These are phyloP conservation scores for Chaetomium cochliodes DNA, from an alignment of 495 filamentous ascomycete genomes.

Conservation along the genomic window DNA sequence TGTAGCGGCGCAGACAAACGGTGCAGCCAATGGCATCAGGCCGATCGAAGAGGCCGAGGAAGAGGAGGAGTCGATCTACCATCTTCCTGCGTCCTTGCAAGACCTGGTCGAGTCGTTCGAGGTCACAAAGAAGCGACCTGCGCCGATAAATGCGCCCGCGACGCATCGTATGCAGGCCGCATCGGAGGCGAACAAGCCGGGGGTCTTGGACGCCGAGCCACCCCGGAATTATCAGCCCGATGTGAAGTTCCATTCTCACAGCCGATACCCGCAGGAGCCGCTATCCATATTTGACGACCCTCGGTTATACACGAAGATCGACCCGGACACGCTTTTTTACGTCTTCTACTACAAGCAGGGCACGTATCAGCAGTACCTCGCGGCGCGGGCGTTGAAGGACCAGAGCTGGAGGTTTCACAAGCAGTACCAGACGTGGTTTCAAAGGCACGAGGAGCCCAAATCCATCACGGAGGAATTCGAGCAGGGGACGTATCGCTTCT, in stretches of 20 bases:
- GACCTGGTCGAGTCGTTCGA: constrained; percentile 91
- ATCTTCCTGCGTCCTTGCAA: constrained; percentile 85
- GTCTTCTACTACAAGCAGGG: constrained; percentile 98
- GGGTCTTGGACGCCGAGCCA: constrained; percentile 73
- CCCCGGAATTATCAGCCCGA: constrained; percentile 82
- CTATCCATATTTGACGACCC: constrained; percentile 88
- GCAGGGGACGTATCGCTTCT: constrained; percentile 97
- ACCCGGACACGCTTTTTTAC: constrained; percentile 97
- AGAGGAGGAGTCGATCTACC: constrained; percentile 84
- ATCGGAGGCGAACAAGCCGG: constrained; percentile 69
- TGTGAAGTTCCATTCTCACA: constrained; percentile 71
- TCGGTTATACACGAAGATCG: constrained; percentile 79
- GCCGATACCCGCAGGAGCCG: constrained; percentile 89
- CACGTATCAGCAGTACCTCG: constrained; percentile 93
- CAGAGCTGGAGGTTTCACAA: constrained; percentile 99
- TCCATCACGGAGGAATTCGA: constrained; percentile 97
- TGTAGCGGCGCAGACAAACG: constrained; percentile 53
- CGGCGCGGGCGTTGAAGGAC: constrained; percentile 89
- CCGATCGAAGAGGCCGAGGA: constrained; percentile 47
- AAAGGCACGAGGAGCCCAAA: constrained; percentile 97
- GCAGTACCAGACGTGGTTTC: constrained; percentile 99
- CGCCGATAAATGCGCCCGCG: constrained; percentile 57
- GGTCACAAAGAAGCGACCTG: constrained; percentile 66
- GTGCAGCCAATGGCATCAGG: constrained; percentile 51
- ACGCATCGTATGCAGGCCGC: constrained; percentile 68